Evolutionary conservation across 2,329 filamentous ascomycete species (phyloP).

Genomic region (Fusarium odoratissimum): DNA sequence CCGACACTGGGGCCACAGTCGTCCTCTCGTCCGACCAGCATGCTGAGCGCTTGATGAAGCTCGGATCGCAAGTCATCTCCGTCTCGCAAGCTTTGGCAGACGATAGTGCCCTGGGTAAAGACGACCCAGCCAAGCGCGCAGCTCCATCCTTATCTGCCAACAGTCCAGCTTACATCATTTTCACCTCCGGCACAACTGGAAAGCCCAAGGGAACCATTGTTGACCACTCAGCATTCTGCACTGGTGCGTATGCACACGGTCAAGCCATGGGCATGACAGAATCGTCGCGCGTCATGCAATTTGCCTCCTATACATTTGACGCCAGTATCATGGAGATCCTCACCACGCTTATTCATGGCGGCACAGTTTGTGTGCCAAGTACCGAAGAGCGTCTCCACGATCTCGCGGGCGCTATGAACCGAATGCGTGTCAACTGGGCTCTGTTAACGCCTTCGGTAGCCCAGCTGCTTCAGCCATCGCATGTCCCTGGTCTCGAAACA

Average conservation of each 20-base stretch:
- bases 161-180: constrained; percentile 19
- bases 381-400: constrained; percentile 54
- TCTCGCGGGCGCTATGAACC: constrained; percentile 35
- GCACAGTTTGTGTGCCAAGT: constrained; percentile 50
- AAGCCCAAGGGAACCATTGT: constrained; percentile 27
- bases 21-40: not conserved
- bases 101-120: fast-evolving
- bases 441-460: constrained; percentile 37
- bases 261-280: constrained; percentile 13
- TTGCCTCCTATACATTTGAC: constrained; percentile 45
- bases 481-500: constrained; percentile 19
- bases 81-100: not conserved
- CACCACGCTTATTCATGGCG: constrained; percentile 38
- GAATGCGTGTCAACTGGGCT: constrained; percentile 34
- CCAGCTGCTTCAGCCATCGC: constrained; percentile 18
- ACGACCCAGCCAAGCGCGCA: not conserved
- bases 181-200: constrained; percentile 26
- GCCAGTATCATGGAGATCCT: constrained; percentile 43
- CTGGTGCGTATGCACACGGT: constrained; percentile 13
- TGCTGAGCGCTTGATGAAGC: constrained; percentile 14
- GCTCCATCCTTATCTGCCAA: not conserved
- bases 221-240: constrained; percentile 20
- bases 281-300: constrained; percentile 22
- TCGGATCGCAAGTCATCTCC: not conserved
- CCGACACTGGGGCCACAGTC: not conserved